Base-by-base conservation (phyloP, 1,139 yeast species). In the Yamadazyma jaroonii region DNA sequence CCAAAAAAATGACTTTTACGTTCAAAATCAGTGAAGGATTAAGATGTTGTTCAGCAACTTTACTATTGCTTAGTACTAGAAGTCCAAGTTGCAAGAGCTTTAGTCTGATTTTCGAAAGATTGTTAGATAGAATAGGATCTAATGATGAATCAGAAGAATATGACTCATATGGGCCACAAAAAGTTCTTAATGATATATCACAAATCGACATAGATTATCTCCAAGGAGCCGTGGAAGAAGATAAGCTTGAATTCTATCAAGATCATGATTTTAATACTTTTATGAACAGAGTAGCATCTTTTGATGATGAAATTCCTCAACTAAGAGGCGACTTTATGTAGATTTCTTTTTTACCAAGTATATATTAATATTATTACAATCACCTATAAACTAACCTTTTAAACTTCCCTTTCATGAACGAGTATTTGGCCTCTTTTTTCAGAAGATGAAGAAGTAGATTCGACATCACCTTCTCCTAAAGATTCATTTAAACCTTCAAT, bases 11-110 rank as follows among this genome's bases (percentile, higher is more conserved):
- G 3, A 22, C 14, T 10, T 43, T 45, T 43, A 30, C 35, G 15
- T 25, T 39, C 13, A 38, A 39, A 2, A 30, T 37, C 1, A 34
- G 47, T 21, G 47, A 43, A 32, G 47, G 42, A 4, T 32, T 43
- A 8, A 32, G 47, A 25, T 37, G 41, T 24, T 43, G 47, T 20
- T 41, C 47, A 3, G 13, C 43, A 2, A 40, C 42, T 2, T 30
- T 43, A 15, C 30, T 34, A 3, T 33, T 43, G 3, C 14, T 43
- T 1, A 37, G 38, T 8, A 39, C 34, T 9, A 30, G 47, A 22
- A 30, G 35, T 29, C 45, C 45, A 3, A 36, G 36, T 9, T 37
- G 36, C 21, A n/a, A 31, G 7, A 26, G 33, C 12, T 43, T 39
- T 17, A 29, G 39, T 20, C 31, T 29, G 3, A 29, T 31, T 12